phyloP scores from a whole-genome alignment of 2,329 filamentous ascomycete species.

The Elsinoe ampelina region DNA sequence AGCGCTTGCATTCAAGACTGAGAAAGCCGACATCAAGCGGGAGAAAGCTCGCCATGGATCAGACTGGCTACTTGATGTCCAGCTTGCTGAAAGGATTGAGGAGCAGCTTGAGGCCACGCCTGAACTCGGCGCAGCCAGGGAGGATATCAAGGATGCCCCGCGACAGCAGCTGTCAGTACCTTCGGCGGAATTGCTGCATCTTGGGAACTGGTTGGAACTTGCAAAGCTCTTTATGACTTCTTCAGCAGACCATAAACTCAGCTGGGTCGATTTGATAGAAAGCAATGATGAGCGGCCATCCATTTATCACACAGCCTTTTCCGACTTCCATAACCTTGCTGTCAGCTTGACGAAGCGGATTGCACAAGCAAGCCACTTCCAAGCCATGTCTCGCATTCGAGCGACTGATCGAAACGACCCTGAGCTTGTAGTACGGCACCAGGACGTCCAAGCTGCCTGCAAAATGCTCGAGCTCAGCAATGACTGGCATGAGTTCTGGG shows the following conservation, averaged over 20 bases:
- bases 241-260: conserved; percentile 47
- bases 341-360: conserved; percentile 61
- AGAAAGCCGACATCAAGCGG: conserved; percentile 49
- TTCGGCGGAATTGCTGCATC: conserved; percentile 49
- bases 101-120: conserved; percentile 4
- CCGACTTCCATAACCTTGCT: conserved; percentile 62
- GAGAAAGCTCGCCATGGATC: conserved; percentile 55
- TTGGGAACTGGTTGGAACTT: conserved; percentile 53
- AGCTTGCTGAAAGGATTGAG: conserved; percentile 28
- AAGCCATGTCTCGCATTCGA: conserved; percentile 59
- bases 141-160: not conserved
- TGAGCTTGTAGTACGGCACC: conserved; percentile 19
- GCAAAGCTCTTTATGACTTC: conserved; percentile 69
- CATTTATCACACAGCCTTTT: conserved; percentile 64
- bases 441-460: conserved; percentile 47
- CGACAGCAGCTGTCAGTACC: conserved; percentile 29
- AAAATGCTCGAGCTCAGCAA: conserved; percentile 44
- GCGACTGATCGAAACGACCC: conserved; percentile 32
- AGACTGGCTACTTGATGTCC: conserved; percentile 54
- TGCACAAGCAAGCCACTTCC: conserved; percentile 58
- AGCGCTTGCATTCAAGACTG: conserved; percentile 54
- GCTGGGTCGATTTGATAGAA: conserved; percentile 54
- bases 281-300: conserved; percentile 48
- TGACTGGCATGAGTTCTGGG: conserved; percentile 43
- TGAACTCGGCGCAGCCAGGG: not conserved